Conservation (phyloP, 2,329 filamentous ascomycete genomes). For the Nannizziopsis arthrosporioides region DNA sequence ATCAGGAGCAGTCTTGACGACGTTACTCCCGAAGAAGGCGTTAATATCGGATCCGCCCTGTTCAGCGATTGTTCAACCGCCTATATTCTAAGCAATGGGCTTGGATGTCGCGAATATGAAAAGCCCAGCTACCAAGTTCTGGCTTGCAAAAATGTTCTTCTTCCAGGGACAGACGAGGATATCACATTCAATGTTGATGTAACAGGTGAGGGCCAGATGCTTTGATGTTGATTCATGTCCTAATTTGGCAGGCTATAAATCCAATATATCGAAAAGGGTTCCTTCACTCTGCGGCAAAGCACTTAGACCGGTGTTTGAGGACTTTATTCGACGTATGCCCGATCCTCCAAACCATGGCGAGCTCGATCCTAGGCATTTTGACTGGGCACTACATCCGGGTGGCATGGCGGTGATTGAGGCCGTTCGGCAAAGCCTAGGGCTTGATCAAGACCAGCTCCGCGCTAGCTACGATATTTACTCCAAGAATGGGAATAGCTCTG, state of each 20-base stretch:
- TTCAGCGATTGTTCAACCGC: slow-evolving; percentile 5
- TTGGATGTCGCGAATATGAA: neutral
- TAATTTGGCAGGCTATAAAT: slow-evolving; percentile 4
- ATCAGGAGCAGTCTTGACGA: slow-evolving; percentile 5
- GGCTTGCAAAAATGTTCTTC: slow-evolving; percentile 2
- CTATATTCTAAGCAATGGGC: slow-evolving; percentile 4
- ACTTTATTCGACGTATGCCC: slow-evolving; percentile 1
- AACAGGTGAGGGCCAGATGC: neutral
- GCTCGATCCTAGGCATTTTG: slow-evolving; percentile 3
- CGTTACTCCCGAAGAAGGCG: neutral
- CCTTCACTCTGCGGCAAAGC: neutral
- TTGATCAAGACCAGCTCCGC: slow-evolving; percentile 2
- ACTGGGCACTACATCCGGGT: slow-evolving; percentile 6
- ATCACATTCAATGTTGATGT: slow-evolving; percentile 4
- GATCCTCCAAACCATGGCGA: neutral
- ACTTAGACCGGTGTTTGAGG: slow-evolving; percentile 3
- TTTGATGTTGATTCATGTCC: neutral
- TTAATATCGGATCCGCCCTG: slow-evolving; percentile 2
- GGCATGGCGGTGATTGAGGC: slow-evolving; percentile 2
- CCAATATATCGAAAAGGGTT: neutral
- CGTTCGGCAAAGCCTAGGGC: neutral
- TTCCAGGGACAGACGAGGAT: slow-evolving; percentile 4
- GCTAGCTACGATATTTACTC: slow-evolving; percentile 7
- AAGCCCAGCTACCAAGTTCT: slow-evolving; percentile 3
- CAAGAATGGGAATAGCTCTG: slow-evolving; percentile 6